phyloP scores from a whole-genome alignment of 1,284 basidiomycete species.

The Ganoderma multipileum region DNA sequence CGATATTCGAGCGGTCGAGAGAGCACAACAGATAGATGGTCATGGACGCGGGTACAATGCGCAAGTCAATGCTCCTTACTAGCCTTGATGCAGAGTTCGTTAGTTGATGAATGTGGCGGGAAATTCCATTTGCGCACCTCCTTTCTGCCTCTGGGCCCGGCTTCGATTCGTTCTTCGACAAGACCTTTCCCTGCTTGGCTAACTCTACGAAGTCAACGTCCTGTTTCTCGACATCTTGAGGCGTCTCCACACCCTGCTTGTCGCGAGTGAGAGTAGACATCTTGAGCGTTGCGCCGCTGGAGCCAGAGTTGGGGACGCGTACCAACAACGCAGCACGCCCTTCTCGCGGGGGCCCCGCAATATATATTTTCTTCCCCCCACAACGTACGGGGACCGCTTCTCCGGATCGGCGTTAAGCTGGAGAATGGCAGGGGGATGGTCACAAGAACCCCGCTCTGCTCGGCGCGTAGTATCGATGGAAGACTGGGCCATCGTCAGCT shows the following conservation, averaged over 20 bases:
- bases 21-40: constrained; percentile 47
- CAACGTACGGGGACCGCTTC: not conserved
- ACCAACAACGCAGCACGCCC: not conserved
- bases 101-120: not conserved
- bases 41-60: constrained; percentile 39
- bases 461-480: not conserved
- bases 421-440: not conserved
- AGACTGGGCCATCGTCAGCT: not conserved
- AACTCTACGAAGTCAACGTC: not conserved
- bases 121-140: constrained; percentile 2
- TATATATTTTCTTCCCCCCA: constrained; percentile 3
- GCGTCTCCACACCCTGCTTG: not conserved
- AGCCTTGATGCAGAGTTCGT: constrained; percentile 21
- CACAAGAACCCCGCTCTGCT: not conserved
- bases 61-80: constrained; percentile 37
- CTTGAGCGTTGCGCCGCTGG: not conserved
- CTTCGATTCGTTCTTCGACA: not conserved
- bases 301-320: not conserved
- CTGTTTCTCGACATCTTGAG: constrained; percentile 11
- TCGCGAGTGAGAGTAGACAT: not conserved
- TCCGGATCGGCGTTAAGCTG: too few species aligned
- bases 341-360: not conserved
- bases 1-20: constrained; percentile 48
- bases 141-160: constrained; percentile 5
- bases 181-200: not conserved